These are phyloP conservation scores for Heterobasidion parviporum DNA, from an alignment of 1,284 basidiomycete genomes.

Conservation along the genomic window DNA sequence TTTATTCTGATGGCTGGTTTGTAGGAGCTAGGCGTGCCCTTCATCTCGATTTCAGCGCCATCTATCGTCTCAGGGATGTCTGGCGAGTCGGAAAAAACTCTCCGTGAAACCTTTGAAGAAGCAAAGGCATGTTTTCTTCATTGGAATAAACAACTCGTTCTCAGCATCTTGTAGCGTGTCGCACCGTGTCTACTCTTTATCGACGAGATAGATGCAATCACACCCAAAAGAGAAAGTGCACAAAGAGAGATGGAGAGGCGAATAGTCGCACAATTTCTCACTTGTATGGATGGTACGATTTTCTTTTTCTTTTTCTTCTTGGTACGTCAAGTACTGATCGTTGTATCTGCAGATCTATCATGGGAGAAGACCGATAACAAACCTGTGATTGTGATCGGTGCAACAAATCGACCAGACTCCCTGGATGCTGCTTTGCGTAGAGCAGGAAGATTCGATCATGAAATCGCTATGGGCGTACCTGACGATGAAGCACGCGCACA, in stretches of 20 bases:
- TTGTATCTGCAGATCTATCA: constrained; percentile 54
- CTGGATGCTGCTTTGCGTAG: constrained; percentile 89
- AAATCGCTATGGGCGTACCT: constrained; percentile 96
- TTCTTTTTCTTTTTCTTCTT: background rate
- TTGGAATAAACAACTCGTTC: background rate
- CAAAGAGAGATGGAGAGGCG: constrained; percentile 97
- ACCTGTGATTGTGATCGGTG: constrained; percentile 92
- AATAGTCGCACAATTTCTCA: constrained; percentile 95
- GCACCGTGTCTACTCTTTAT: constrained; percentile 91
- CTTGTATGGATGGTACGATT: constrained; percentile 87
- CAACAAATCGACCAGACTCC: constrained; percentile 93
- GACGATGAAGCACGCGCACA: constrained; percentile 86
- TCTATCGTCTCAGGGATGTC: constrained; percentile 97
- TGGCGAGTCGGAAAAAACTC: constrained; percentile 93
- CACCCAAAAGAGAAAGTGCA: constrained; percentile 94
- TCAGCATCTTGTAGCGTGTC: constrained; percentile 45
- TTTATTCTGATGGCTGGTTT: background rate
- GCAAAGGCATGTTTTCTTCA: constrained; percentile 56
- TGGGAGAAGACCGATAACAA: constrained; percentile 89
- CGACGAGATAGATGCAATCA: constrained; percentile 98
- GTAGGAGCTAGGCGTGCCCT: constrained; percentile 86
- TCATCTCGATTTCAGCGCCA: constrained; percentile 90
- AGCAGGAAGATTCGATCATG: constrained; percentile 94
- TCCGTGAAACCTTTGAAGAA: constrained; percentile 94
- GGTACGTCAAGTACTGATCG: background rate